A percentile compares a stretch with the other conserved stretches of the same genome.
Evolutionary conservation across 495 filamentous ascomycete species (phyloP).

Genomic region (Aspergillus affinis): DNA sequence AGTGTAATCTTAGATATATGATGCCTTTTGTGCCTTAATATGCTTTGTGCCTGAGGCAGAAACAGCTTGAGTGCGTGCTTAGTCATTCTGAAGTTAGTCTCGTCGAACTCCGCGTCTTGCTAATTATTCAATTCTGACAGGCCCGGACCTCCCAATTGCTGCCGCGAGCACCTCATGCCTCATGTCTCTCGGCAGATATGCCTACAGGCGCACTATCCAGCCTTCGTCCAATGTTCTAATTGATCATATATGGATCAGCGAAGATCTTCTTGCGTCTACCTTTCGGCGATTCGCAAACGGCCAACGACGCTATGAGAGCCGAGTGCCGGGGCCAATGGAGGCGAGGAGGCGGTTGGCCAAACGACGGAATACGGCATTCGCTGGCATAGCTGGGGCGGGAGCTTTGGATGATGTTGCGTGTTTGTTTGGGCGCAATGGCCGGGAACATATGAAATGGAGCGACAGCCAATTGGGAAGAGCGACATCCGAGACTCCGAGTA

Average conservation of each 20-base stretch:
- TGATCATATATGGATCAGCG: slow-evolving; percentile 55
- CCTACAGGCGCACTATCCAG: slow-evolving; percentile 41
- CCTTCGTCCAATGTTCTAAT: slow-evolving; percentile 25
- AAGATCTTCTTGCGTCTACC: slow-evolving; percentile 50
- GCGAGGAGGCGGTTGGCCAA: slow-evolving; percentile 53
- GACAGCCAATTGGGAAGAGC: slow-evolving; percentile 31
- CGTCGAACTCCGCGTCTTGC: slow-evolving; percentile 2
- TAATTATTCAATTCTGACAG: slow-evolving; percentile 12
- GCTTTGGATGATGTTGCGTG: slow-evolving; percentile 38
- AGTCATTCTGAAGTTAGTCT: slow-evolving; percentile 7
- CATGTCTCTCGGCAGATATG: slow-evolving; percentile 49
- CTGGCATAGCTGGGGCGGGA: slow-evolving; percentile 30
- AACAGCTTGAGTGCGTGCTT: neutral
- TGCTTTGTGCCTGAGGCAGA: slow-evolving; percentile 4
- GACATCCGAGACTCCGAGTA: slow-evolving; percentile 28
- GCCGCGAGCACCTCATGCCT: slow-evolving; percentile 24
- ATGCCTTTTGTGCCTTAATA: neutral
- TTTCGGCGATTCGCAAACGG: slow-evolving; percentile 48
- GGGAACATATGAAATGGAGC: slow-evolving; percentile 46
- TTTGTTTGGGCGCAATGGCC: slow-evolving; percentile 47
- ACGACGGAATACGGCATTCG: slow-evolving; percentile 49
- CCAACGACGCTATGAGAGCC: slow-evolving; percentile 50
- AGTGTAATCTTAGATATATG: neutral
- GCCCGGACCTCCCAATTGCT: slow-evolving; percentile 24
- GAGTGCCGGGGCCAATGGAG: slow-evolving; percentile 59